Percentiles rank a stretch among this genome's conserved stretches.
Evolutionary conservation across 23 red algal genomes (phyloP).

Genomic region (Pyropia yezoensis): DNA sequence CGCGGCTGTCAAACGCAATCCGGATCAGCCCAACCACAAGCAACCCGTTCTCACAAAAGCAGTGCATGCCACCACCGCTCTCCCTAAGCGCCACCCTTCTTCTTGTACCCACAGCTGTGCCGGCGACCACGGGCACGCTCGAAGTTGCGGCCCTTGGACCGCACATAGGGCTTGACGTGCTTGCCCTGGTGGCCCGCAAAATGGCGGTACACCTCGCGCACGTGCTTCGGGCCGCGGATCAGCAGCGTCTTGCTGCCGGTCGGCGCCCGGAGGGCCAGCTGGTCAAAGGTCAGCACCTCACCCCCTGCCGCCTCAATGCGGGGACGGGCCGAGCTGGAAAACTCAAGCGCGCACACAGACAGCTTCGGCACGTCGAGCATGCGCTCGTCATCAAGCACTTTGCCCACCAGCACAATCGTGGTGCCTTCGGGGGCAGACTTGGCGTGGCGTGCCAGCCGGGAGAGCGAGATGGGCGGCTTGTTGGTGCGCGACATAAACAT

Average conservation of each 20-base stretch:
- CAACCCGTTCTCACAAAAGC: background rate
- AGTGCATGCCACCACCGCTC: background rate
- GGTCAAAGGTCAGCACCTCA: constrained; percentile 89
- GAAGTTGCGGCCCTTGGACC: constrained; percentile 88
- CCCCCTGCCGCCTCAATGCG: constrained; percentile 91
- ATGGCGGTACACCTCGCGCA: constrained; percentile 87
- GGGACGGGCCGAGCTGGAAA: constrained; percentile 73
- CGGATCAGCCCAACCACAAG: background rate
- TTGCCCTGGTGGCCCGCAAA: constrained; percentile 82
- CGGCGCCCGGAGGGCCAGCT: constrained; percentile 72
- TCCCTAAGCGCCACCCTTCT: constrained; percentile 10
- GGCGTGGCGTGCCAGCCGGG: constrained; percentile 38
- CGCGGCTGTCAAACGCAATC: too few relatives aligned
- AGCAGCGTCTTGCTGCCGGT: constrained; percentile 68
- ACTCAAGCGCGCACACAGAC: constrained; percentile 75
- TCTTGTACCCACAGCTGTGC: constrained; percentile 87
- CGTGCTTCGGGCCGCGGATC: constrained; percentile 75
- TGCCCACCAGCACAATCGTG: constrained; percentile 80
- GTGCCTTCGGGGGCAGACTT: constrained; percentile 41
- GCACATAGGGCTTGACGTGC: constrained; percentile 92
- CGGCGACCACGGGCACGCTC: constrained; percentile 94
- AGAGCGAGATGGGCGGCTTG: constrained; percentile 83
- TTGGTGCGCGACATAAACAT: constrained; percentile 98
- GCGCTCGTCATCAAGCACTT: constrained; percentile 93
- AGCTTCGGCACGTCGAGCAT: constrained; percentile 77